A percentile compares a stretch with the other conserved stretches of the same genome.
Conservation (phyloP, 2,329 filamentous ascomycete species). For the Aspergillus costaricaensis region DNA sequence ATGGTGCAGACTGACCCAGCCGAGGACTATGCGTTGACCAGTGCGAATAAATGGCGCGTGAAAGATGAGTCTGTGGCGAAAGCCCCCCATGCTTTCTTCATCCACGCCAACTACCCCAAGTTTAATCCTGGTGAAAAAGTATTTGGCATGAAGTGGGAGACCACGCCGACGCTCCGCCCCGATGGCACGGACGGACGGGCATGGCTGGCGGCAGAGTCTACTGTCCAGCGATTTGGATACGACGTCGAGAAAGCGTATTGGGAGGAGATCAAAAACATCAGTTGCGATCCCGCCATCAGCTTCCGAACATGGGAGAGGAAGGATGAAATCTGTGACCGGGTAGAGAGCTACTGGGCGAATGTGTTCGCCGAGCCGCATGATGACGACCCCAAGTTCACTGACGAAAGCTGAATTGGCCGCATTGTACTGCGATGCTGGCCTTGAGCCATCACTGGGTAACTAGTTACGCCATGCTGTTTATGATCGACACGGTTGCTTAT, state of each 20-base stretch:
- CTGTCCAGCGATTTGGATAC: conserved; percentile 39
- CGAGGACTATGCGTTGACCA: conserved; percentile 38
- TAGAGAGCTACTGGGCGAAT: conserved; percentile 38
- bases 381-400: conserved; percentile 35
- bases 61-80: conserved; percentile 34
- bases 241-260: conserved; percentile 44
- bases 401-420: conserved; percentile 18
- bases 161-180: conserved; percentile 37
- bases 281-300: conserved; percentile 38
- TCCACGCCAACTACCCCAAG: conserved; percentile 47
- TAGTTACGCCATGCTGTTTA: conserved; percentile 11
- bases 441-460: neutral
- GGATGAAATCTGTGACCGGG: conserved; percentile 31
- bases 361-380: conserved; percentile 38
- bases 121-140: conserved; percentile 44
- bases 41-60: conserved; percentile 36
- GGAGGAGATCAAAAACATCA: conserved; percentile 45
- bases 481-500: conserved; percentile 13
- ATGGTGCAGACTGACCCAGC: conserved; percentile 43
- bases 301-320: conserved; percentile 41
- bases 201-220: conserved; percentile 39
- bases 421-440: neutral
- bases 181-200: conserved; percentile 40
- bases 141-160: conserved; percentile 42
- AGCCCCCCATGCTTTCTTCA: conserved; percentile 40